Evolutionary conservation across 805 yeast genomes (phyloP).

Genomic region (Zygotorulaspora chibaensis): DNA sequence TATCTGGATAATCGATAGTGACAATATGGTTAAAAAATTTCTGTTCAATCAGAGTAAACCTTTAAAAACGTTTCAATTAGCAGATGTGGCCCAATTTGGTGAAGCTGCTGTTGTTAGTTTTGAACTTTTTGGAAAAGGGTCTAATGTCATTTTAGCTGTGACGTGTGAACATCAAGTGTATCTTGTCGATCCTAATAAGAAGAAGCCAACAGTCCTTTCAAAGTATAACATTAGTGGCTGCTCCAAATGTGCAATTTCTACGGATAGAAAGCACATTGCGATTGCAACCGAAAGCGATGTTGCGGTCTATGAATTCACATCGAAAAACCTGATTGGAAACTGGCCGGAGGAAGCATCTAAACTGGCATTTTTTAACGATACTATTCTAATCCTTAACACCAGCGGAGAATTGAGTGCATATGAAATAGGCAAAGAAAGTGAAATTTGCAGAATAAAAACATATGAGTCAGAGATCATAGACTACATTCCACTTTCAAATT

Average conservation of each 20-base stretch:
- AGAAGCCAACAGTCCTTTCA: constrained; percentile 30
- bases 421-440: constrained; percentile 34
- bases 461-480: constrained; percentile 28
- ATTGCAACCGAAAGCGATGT: constrained; percentile 21
- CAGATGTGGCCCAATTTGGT: constrained; percentile 25
- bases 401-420: constrained; percentile 26
- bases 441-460: constrained; percentile 32
- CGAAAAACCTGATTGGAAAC: constrained; percentile 14
- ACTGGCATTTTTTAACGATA: constrained; percentile 18
- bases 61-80: constrained; percentile 34
- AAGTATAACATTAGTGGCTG: constrained; percentile 22
- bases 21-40: constrained; percentile 33
- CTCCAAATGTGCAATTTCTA: constrained; percentile 14
- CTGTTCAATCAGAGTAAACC: constrained; percentile 33
- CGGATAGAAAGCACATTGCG: constrained; percentile 22
- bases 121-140: constrained; percentile 21
- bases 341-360: constrained; percentile 25
- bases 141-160: constrained; percentile 28
- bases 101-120: constrained; percentile 30
- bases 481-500: constrained; percentile 16
- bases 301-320: constrained; percentile 18
- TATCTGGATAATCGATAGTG: constrained; percentile 36
- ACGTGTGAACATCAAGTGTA: constrained; percentile 44
- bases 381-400: constrained; percentile 21
- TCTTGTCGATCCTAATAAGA: constrained; percentile 55